These are phyloP conservation scores for Penicillium alfredii DNA, from an alignment of 495 filamentous ascomycete genomes.

Conservation along the genomic window DNA sequence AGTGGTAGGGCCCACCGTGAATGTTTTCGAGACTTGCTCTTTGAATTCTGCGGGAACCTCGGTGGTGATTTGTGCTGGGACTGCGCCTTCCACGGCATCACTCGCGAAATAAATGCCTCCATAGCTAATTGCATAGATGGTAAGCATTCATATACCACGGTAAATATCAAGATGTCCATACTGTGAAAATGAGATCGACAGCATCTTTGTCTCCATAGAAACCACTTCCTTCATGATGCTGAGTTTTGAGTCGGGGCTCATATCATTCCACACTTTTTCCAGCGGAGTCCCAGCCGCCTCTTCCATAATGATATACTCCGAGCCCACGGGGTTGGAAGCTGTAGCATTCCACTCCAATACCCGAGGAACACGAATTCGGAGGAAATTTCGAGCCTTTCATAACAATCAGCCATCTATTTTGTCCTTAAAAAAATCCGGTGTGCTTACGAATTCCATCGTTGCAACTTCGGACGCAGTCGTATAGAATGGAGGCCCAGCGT, in stretches of 20 bases:
- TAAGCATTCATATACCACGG: background rate
- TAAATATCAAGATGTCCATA: constrained; percentile 6
- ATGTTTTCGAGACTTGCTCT: constrained; percentile 12
- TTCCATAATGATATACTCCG: constrained; percentile 30
- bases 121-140: constrained; percentile 13
- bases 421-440: constrained; percentile 1
- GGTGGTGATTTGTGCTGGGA: constrained; percentile 8
- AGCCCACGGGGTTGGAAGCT: constrained; percentile 16
- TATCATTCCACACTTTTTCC: constrained; percentile 16
- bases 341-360: constrained; percentile 16
- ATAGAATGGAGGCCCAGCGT: constrained; percentile 23
- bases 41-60: constrained; percentile 6
- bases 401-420: constrained; percentile 3
- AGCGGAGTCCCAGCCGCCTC: constrained; percentile 23
- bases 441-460: constrained; percentile 30
- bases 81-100: constrained; percentile 10
- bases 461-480: constrained; percentile 36
- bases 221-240: constrained; percentile 26
- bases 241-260: constrained; percentile 20
- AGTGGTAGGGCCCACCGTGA: constrained; percentile 27
- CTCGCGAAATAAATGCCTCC: constrained; percentile 30
- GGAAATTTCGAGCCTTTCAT: constrained; percentile 12
- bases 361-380: constrained; percentile 23
- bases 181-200: constrained; percentile 26
- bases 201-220: constrained; percentile 21